Base-by-base conservation (phyloP, 352 stramenopile genomes). In the Aphanomyces euteiches region DNA sequence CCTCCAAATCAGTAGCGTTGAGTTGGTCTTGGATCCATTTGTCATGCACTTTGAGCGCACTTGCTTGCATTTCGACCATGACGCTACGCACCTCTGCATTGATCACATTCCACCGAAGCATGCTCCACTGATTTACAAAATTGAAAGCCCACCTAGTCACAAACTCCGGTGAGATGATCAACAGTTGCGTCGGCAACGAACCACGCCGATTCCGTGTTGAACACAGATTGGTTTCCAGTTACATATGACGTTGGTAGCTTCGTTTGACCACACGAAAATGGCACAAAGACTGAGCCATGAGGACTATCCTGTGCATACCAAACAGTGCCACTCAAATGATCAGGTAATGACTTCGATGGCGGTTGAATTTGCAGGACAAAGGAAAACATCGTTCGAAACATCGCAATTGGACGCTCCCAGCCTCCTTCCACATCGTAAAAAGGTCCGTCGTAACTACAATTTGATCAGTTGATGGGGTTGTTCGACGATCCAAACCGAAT, bases 351-450 rank as follows among this genome's bases (percentile, higher is more conserved):
- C 36, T 6, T 58, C 4, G 54, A 7, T 10, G 63, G 63, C 28
- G 47, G 67, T 1, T 81, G 74, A 19, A 69, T 77, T 67, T 93
- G 85, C n/a, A 90, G 66, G 34, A 93, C 81, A 74, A 98, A 97
- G 39, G 80, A 84, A 69, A 87, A 93, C 17, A 90, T 67, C 19
- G 92, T 97, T 19, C 93, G 90, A 69, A 90, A 96, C 72, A 98
- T 87, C 7, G 90, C 96, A 67, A 98, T 98, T 5, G 90, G 75
- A 3, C 93, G 84, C 75, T 97, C 90, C 83, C 90, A 96, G 10
- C 84, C 83, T 28, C 89, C 89, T 21, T 76, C 61, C 37, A 89
- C 76, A 37, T 70, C 61, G 10, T 48, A 48, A 7, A 54, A 15
- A 38, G 64, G 64, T 15, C 64, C 64, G 40, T 70, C 64, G 40